Evolutionary conservation across 352 stramenopile genomes (phyloP).

Genomic region (Phytopythium litorale): DNA sequence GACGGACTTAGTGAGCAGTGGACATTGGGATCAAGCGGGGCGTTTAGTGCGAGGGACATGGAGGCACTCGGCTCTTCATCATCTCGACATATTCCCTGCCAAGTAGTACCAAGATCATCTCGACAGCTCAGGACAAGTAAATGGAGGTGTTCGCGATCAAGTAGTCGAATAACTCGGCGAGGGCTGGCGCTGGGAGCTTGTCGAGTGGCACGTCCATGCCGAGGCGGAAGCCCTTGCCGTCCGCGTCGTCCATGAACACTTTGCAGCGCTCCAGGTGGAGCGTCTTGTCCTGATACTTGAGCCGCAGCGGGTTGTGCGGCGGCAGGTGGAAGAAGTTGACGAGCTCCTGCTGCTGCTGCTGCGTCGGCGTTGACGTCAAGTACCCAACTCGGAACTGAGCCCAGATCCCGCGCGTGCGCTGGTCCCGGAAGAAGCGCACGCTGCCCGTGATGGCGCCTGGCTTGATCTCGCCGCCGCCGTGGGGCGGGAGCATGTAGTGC

Average conservation of each 20-base stretch:
- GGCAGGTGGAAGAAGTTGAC: slow-evolving; percentile 29
- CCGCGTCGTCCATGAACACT: slow-evolving; percentile 13
- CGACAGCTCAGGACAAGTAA: slow-evolving; percentile 8
- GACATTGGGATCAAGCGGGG: not conserved
- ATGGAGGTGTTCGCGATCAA: slow-evolving; percentile 17
- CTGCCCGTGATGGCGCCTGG: slow-evolving; percentile 13
- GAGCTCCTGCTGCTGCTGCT: slow-evolving; percentile 21
- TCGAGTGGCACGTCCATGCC: slow-evolving; percentile 18
- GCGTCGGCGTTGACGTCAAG: slow-evolving; percentile 12
- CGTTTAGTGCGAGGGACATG: no score
- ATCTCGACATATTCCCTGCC: not conserved
- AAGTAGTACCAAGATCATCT: not conserved
- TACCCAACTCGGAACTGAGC: slow-evolving; percentile 24
- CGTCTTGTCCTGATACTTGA: slow-evolving; percentile 14
- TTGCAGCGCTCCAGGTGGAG: slow-evolving; percentile 18
- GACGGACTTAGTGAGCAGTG: not conserved
- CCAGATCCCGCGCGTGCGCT: slow-evolving; percentile 7
- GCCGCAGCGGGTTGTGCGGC: slow-evolving; percentile 24
- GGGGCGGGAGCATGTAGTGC: slow-evolving; percentile 24
- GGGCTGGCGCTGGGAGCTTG: slow-evolving; percentile 12
- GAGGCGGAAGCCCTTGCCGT: slow-evolving; percentile 17
- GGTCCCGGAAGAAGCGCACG: slow-evolving; percentile 16
- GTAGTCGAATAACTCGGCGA: slow-evolving; percentile 29
- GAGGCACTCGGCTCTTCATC: not conserved
- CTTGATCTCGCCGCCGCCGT: slow-evolving; percentile 5